Conservation (phyloP, 768 basidiomycete genomes). For the Crassisporium funariophilum region DNA sequence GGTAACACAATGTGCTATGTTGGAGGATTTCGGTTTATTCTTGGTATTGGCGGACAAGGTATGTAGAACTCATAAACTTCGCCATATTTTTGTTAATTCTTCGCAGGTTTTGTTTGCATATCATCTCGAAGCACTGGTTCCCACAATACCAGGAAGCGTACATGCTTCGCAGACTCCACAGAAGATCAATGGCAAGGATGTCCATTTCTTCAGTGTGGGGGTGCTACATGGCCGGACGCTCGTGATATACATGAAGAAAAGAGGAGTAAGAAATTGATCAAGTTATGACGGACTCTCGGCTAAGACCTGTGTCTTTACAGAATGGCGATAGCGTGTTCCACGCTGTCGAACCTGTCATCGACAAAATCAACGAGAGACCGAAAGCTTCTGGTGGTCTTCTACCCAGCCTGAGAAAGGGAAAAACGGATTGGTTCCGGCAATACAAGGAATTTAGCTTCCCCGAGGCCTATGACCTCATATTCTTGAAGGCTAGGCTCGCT, state of each 20-base stretch:
- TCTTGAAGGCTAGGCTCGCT: conserved; percentile 89
- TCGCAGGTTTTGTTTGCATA: conserved; percentile 86
- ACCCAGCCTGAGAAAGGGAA: conserved; percentile 62
- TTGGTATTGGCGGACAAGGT: conserved; percentile 93
- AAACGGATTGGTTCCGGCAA: conserved; percentile 89
- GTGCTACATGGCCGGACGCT: conserved; percentile 83
- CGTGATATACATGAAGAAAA: conserved; percentile 96
- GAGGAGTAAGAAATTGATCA: conserved; percentile 73
- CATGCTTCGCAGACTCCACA: conserved; percentile 83
- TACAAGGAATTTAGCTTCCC: conserved; percentile 90
- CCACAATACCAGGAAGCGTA: conserved; percentile 70
- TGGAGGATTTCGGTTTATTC: conserved; percentile 97
- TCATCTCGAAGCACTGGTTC: conserved; percentile 94
- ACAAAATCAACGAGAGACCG: conserved; percentile 77
- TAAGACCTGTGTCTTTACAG: conserved; percentile 8
- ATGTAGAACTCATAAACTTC: conserved; percentile 24
- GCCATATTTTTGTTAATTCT: not conserved
- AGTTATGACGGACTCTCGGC: too few relatives aligned
- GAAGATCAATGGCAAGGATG: conserved; percentile 87
- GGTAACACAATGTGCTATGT: conserved; percentile 92
- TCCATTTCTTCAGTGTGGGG: conserved; percentile 95
- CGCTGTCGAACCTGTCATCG: conserved; percentile 89
- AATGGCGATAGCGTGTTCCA: conserved; percentile 83
- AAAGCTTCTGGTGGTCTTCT: conserved; percentile 66
- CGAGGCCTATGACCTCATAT: conserved; percentile 86